Conservation (phyloP, 2,329 filamentous ascomycete genomes). For the Myriosclerotinia duriaeana region DNA sequence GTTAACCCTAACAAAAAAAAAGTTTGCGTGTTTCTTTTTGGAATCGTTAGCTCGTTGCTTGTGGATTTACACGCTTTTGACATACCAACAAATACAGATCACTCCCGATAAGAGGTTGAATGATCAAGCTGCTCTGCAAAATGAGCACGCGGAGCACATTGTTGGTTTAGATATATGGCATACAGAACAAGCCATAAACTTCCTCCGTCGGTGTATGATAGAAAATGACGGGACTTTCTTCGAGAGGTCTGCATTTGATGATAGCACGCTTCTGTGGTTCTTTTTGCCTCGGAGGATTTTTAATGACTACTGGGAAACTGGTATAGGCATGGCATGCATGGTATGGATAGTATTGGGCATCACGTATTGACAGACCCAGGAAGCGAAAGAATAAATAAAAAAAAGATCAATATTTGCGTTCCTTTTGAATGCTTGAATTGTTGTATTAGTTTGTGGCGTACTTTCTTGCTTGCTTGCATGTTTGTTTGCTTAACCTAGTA, state of each 20-base stretch:
- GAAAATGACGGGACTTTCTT: neutral
- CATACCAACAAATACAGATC: constrained; percentile 13
- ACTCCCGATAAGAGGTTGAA: constrained; percentile 13
- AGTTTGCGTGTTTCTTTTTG: neutral
- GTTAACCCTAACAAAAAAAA: neutral
- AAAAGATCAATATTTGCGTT: constrained; percentile 9
- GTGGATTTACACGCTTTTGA: constrained; percentile 18
- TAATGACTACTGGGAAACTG: constrained; percentile 14
- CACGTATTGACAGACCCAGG: constrained; percentile 22
- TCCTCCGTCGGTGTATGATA: constrained; percentile 15
- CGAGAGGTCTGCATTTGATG: constrained; percentile 10
- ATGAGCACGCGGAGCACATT: constrained; percentile 8
- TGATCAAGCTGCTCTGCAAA: constrained; percentile 4
- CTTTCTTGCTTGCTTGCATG: neutral
- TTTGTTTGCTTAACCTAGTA: neutral
- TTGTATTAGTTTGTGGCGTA: neutral
- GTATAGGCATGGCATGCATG: constrained; percentile 14
- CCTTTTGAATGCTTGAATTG: neutral
- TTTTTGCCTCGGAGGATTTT: neutral
- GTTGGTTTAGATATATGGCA: constrained; percentile 17
- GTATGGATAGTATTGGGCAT: constrained; percentile 21
- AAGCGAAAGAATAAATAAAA: constrained; percentile 15
- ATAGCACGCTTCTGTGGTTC: constrained; percentile 1
- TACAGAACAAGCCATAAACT: constrained; percentile 12
- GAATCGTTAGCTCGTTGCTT: constrained; percentile 18